Evolutionary conservation across 768 basidiomycete species (phyloP).

Genomic region (Inosperma sp.): DNA sequence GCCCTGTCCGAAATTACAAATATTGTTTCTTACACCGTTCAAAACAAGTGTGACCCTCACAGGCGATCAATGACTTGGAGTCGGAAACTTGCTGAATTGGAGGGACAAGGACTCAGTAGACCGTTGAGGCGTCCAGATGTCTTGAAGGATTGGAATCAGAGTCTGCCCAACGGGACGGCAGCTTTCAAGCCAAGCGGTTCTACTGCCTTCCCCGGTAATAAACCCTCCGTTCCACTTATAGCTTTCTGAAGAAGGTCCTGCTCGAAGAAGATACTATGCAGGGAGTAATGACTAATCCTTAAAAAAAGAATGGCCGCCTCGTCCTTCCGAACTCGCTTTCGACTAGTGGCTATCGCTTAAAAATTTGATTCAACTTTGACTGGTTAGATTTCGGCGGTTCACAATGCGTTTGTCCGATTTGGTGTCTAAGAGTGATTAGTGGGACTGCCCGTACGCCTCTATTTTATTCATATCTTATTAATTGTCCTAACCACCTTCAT

Average conservation of each 20-base stretch:
- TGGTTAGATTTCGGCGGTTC: too few relatives aligned
- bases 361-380: too few relatives aligned
- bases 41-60: conserved; percentile 87
- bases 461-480: too few relatives aligned
- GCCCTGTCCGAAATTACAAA: conserved; percentile 79
- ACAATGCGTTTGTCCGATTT: too few relatives aligned
- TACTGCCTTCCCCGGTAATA: conserved; percentile 81
- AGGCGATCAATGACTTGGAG: conserved; percentile 86
- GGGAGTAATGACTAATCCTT: conserved; percentile 21
- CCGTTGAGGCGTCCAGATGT: conserved; percentile 70
- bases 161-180: conserved; percentile 57
- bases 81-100: conserved; percentile 50
- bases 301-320: too few relatives aligned
- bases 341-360: too few relatives aligned
- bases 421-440: too few relatives aligned
- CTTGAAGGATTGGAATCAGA: conserved; percentile 87
- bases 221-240: conserved; percentile 81
- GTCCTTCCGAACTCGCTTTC: too few relatives aligned
- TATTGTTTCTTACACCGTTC: conserved; percentile 91
- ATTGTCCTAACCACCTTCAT: too few relatives aligned
- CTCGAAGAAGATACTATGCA: conserved; percentile 23
- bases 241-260: conserved; percentile 69
- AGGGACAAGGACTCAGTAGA: conserved; percentile 55
- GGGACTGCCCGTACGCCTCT: too few relatives aligned
- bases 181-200: conserved; percentile 58